These are phyloP conservation scores for Dendrocalamus latiflorus DNA, from an alignment of 202 grass and related monocot species.

Conservation along the genomic window DNA sequence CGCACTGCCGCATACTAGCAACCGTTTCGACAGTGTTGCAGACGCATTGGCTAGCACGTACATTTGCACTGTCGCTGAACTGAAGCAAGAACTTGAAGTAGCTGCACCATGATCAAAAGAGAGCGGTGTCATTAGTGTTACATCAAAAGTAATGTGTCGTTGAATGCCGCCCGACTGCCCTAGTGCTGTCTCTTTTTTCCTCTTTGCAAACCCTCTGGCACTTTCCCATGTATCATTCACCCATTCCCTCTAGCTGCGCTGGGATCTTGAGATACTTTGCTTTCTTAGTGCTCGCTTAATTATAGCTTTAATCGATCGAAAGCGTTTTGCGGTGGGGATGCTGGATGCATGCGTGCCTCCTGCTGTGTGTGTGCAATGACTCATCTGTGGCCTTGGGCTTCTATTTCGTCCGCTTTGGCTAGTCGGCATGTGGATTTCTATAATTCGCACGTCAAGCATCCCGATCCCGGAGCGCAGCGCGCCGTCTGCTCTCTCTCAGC, in stretches of 20 bases:
- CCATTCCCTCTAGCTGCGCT: not conserved
- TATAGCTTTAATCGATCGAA: slow-evolving; percentile 40
- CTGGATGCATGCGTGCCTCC: not conserved
- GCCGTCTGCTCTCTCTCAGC: slow-evolving; percentile 3
- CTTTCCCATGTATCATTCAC: not conserved
- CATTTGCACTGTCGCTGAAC: too few relatives aligned
- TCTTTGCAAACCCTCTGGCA: not conserved
- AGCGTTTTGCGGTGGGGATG: slow-evolving; percentile 3
- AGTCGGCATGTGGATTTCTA: slow-evolving; percentile 25
- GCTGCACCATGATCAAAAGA: slow-evolving; percentile 7
- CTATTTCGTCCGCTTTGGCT: not conserved
- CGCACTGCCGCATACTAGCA: too few relatives aligned
- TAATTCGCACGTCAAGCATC: slow-evolving; percentile 64
- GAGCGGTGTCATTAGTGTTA: not conserved
- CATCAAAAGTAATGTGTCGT: not conserved
- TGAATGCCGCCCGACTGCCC: not conserved
- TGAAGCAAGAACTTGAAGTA: not conserved
- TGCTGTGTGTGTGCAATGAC: not conserved
- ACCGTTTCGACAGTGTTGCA: too few relatives aligned
- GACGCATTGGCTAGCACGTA: too few relatives aligned
- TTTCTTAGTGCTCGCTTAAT: slow-evolving; percentile 36
- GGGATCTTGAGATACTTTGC: slow-evolving; percentile 2
- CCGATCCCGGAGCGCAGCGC: slow-evolving; percentile 26
- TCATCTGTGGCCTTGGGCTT: not conserved
- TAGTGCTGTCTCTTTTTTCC: not conserved